phyloP scores from a whole-genome alignment of 805 yeast species.

The Saturnispora halmiae region DNA sequence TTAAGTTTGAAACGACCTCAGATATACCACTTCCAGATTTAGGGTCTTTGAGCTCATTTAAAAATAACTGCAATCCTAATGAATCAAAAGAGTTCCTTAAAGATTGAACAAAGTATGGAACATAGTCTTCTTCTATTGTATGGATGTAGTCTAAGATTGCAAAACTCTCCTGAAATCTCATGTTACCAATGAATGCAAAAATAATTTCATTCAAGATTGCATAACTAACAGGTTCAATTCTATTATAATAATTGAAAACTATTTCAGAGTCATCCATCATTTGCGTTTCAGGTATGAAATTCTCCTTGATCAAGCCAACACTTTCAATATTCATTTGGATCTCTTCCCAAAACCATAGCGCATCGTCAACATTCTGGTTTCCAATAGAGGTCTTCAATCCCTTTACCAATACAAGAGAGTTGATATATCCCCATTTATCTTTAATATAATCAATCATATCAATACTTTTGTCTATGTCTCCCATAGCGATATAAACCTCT shows the following conservation, averaged over 20 bases:
- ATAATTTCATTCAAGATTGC: constrained; percentile 21
- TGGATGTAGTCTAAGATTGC: constrained; percentile 10
- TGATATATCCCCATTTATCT: constrained; percentile 27
- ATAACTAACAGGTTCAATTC: constrained; percentile 22
- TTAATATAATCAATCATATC: constrained; percentile 24
- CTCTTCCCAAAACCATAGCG: constrained; percentile 28
- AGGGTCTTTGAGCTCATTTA: constrained; percentile 10
- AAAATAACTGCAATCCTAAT: constrained; percentile 17
- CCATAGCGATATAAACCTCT: constrained; percentile 29
- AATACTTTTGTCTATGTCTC: constrained; percentile 29
- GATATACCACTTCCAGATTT: constrained; percentile 7
- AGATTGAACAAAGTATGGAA: constrained; percentile 1
- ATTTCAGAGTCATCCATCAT: constrained; percentile 14
- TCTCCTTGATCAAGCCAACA: constrained; percentile 19
- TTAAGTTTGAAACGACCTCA: constrained; percentile 14
- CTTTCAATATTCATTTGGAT: constrained; percentile 21
- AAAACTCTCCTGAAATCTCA: constrained; percentile 18
- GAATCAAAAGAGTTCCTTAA: constrained; percentile 13
- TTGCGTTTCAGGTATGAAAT: constrained; percentile 18
- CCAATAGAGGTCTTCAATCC: constrained; percentile 28
- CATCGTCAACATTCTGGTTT: constrained; percentile 21
- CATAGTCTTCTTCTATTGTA: neutral
- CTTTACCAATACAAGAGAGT: constrained; percentile 29
- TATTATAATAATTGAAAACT: constrained; percentile 25
- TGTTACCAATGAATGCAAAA: constrained; percentile 17